phyloP scores from a whole-genome alignment of 2,329 filamentous ascomycete species.

The Fusarium sp. region DNA sequence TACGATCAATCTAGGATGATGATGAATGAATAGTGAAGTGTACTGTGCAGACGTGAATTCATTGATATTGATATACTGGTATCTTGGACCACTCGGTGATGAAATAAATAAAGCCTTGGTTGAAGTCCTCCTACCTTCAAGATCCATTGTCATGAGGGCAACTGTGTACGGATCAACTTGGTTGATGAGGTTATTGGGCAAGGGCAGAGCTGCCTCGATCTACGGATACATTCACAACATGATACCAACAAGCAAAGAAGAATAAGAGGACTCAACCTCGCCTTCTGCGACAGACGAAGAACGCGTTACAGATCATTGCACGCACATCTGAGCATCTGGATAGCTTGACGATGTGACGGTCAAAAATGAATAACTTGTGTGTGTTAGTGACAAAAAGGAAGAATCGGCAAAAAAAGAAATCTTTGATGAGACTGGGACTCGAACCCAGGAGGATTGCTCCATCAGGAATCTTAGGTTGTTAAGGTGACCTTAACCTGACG shows the following conservation, averaged over 20 bases:
- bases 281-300: background rate
- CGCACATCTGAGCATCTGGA: background rate
- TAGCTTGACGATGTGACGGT: background rate
- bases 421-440: constrained; percentile 51
- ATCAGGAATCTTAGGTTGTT: constrained; percentile 47
- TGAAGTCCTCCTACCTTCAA: background rate
- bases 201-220: background rate
- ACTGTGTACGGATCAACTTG: background rate
- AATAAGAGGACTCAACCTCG: background rate
- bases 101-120: too few relatives aligned
- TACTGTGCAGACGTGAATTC: too few relatives aligned
- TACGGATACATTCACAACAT: background rate
- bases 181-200: background rate
- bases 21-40: background rate
- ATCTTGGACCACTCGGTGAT: background rate
- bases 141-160: background rate
- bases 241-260: background rate
- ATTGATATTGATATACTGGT: too few relatives aligned
- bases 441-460: constrained; percentile 54
- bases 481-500: constrained; percentile 52
- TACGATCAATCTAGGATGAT: constrained; percentile 34
- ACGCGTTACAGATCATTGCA: background rate
- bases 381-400: background rate
- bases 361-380: background rate
- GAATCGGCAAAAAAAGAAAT: constrained; percentile 9